Evolutionary conservation across 768 basidiomycete species (phyloP).

Genomic region (Xanthoconium purpureum): DNA sequence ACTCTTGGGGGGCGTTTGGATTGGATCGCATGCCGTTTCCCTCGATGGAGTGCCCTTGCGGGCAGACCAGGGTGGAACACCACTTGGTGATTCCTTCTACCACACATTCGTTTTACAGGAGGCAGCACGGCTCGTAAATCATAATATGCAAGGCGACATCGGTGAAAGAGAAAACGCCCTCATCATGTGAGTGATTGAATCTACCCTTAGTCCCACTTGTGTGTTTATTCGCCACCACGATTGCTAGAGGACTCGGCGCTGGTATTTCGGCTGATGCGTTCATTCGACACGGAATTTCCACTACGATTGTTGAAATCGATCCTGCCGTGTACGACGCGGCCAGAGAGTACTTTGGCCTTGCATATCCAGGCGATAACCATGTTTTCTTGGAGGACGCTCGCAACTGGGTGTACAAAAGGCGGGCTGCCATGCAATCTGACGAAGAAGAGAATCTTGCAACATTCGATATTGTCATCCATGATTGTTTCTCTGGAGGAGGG

Average conservation of each 20-base stretch:
- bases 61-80: slow-evolving; percentile 50
- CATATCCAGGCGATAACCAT: slow-evolving; percentile 52
- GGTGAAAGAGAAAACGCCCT: slow-evolving; percentile 51
- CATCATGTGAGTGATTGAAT: slow-evolving; percentile 56
- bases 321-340: slow-evolving; percentile 87
- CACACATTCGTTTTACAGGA: slow-evolving; percentile 85
- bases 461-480: slow-evolving; percentile 81
- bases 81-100: slow-evolving; percentile 79
- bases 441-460: background rate
- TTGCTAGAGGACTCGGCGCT: slow-evolving; percentile 76
- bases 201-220: slow-evolving; percentile 5
- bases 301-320: slow-evolving; percentile 91
- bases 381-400: slow-evolving; percentile 81
- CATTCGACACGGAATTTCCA: slow-evolving; percentile 60
- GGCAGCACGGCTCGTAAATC: slow-evolving; percentile 67
- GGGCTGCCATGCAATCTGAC: slow-evolving; percentile 28
- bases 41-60: slow-evolving; percentile 41
- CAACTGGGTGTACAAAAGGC: slow-evolving; percentile 52
- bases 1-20: slow-evolving; percentile 78
- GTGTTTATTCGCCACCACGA: background rate
- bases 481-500: slow-evolving; percentile 93
- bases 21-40: slow-evolving; percentile 46
- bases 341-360: slow-evolving; percentile 73
- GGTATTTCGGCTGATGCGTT: slow-evolving; percentile 82
- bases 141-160: slow-evolving; percentile 38